These are phyloP conservation scores for Cyclotella distinguenda DNA, from an alignment of 108 stramenopile genomes.

Conservation along the genomic window DNA sequence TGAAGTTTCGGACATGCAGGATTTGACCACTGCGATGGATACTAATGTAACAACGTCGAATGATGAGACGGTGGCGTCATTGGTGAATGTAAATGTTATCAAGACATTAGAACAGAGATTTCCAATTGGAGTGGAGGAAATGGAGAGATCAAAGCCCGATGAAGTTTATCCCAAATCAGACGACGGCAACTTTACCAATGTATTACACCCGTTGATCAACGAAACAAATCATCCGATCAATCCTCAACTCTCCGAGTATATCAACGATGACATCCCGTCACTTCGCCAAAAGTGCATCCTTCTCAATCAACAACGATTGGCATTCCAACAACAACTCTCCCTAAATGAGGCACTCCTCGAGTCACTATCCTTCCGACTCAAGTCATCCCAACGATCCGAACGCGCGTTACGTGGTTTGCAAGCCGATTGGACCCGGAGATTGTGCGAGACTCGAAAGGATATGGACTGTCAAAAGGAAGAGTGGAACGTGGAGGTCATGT, in stretches of 20 bases:
- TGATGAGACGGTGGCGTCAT: background rate
- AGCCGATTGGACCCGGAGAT: conserved; percentile 25
- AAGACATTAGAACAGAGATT: background rate
- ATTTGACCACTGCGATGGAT: background rate
- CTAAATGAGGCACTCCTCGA: conserved; percentile 19
- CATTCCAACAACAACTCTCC: conserved; percentile 14
- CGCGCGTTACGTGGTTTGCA: conserved; percentile 23
- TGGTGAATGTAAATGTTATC: background rate
- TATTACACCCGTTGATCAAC: background rate
- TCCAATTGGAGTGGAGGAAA: background rate
- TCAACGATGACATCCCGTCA: conserved; percentile 16
- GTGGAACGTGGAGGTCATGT: conserved; percentile 11
- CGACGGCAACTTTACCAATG: background rate
- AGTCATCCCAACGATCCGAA: conserved; percentile 14
- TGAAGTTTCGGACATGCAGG: background rate
- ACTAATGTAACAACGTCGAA: background rate
- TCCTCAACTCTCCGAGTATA: background rate
- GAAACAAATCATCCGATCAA: background rate
- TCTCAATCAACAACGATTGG: conserved; percentile 12
- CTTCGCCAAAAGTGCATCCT: conserved; percentile 19
- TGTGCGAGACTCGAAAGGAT: conserved; percentile 21
- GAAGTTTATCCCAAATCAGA: background rate
- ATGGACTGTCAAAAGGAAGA: conserved; percentile 30
- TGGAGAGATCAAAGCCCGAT: background rate
- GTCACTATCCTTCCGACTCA: conserved; percentile 16